phyloP scores from a whole-genome alignment of 805 yeast genomes.

The Lachancea dasiensis region DNA sequence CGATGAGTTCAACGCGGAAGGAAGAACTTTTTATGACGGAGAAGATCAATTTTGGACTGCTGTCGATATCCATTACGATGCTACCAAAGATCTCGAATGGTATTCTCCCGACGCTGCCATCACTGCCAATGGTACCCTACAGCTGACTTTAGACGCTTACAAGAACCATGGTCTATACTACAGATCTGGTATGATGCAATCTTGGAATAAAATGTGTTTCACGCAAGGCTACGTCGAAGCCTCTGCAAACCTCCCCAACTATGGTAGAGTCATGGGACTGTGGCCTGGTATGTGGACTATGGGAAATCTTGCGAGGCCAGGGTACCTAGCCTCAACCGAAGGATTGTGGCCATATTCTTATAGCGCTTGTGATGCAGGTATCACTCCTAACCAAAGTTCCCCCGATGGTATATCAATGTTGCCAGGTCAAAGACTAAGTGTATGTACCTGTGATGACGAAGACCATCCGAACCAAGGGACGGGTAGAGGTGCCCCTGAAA shows the following conservation, averaged over 20 bases:
- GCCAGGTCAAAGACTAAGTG: conserved; percentile 74
- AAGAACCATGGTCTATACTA: conserved; percentile 72
- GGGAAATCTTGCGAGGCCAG: conserved; percentile 92
- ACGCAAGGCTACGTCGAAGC: conserved; percentile 78
- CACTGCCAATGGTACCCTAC: conserved; percentile 67
- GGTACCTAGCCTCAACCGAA: conserved; percentile 78
- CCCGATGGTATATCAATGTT: conserved; percentile 82
- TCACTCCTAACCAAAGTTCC: conserved; percentile 87
- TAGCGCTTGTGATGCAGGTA: conserved; percentile 86
- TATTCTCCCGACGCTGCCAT: conserved; percentile 86
- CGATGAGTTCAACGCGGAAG: conserved; percentile 86
- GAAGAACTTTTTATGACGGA: conserved; percentile 83
- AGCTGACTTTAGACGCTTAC: conserved; percentile 72
- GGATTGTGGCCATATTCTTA: conserved; percentile 96
- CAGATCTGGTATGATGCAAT: conserved; percentile 86
- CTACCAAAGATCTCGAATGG: conserved; percentile 91
- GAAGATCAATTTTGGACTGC: conserved; percentile 92
- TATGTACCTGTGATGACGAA: conserved; percentile 75
- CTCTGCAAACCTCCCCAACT: conserved; percentile 72
- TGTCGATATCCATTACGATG: conserved; percentile 75
- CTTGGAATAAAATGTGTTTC: conserved; percentile 89
- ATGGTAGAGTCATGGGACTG: conserved; percentile 70
- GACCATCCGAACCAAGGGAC: conserved; percentile 83
- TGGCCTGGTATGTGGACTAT: conserved; percentile 98
- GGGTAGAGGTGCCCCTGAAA: conserved; percentile 96